Base-by-base conservation (phyloP, 1,139 yeast genomes). In the Yamadazyma aaseri region DNA sequence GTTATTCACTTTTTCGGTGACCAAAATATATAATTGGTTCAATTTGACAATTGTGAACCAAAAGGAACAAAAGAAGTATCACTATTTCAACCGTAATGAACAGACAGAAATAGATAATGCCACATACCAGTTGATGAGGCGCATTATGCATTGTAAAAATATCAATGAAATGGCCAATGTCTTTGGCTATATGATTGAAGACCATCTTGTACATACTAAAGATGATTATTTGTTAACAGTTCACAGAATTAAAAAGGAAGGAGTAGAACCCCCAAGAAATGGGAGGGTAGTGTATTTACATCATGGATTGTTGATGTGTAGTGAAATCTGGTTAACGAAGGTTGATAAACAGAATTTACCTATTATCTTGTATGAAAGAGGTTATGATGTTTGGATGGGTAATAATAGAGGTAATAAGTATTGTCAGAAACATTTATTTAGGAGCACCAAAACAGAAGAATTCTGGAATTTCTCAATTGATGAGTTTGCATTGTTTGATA, bases 341-440 rank as follows among this genome's bases (percentile, higher is more conserved):
- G 55, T 79, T 22, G 76, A 80, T 11, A 53, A 75, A 26, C 68
- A 72, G 33, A 85, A 86, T 49, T 58, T 90, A 35, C 96, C 97
- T 0, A 82, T 85, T 51, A 65, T 77, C 2, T 66, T 90, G 29
- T 86, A 82, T 37, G 90, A 86, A 42, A 56, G 79, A 41, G 96
- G 96, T 3, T 87, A 80, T 55, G 96, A 87, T 52, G 95, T 87
- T n/a, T 87, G 94, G 90, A 61, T 87, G 44, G 96, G 96, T 1
- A 87, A 87, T 56, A 87, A 87, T 51, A 65, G 96, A 35, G 96
- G 96, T 16, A 89, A 87, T 60, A 87, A 87, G 60, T 87, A 87
- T 60, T 81, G 92, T 16, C 72, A 65, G 40, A 69, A 70, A 40
- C 75, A 70, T 46, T 46, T 69, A 32, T 44, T 45, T 28, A 51